Base-by-base conservation (phyloP, 768 basidiomycete species). In the Mycena capillaripes region DNA sequence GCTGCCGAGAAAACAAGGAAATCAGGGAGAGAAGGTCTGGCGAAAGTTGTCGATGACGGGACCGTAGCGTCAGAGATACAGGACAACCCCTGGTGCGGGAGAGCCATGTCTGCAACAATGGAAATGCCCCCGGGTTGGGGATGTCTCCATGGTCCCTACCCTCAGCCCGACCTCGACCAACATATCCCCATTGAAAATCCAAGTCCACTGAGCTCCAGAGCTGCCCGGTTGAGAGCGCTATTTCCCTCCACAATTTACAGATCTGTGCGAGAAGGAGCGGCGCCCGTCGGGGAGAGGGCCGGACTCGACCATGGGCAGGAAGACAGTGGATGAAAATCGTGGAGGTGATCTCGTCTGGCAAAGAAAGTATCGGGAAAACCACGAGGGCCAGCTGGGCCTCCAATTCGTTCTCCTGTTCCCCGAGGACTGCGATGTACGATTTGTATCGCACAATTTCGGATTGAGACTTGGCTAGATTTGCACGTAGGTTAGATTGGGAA, bases 211-310 rank as follows among this genome's bases (percentile, higher is more conserved):
- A 58, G n/a, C 21, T 6, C 56, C 56, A 58, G 23, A 58, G n/a
- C 12, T 1, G 21, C 14, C n/a, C 14, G 3, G 56, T 58, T 4
- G 56, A 36, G n/a, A 58, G 36, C n/a, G 56, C 56, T 9, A 58
- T 14, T 32, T 25, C 34, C n/a, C 56, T 5, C 56, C 56, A 58
- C 23, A 36, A 23, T 8, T 17, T 14, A 23, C 56, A 58, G n/a
- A 58, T 25, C n/a, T 58, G 56, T 25, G 56, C 56, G 19, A 58
- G 56, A 38, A 58, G 56, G 8, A 58, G 56, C 34, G 56, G 56
- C 8, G 56, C 56, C 14, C 11, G 4, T 25, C 11, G 34, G 21
- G 56, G 36, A 38, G 56, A 56, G 21, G 55, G 55, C 9, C 55
- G 55, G 25, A 56, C 55, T 16, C 55, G 55, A 23, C 55, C 55